Evolutionary conservation across 768 basidiomycete species (phyloP).

Genomic region (Suillus sp.): DNA sequence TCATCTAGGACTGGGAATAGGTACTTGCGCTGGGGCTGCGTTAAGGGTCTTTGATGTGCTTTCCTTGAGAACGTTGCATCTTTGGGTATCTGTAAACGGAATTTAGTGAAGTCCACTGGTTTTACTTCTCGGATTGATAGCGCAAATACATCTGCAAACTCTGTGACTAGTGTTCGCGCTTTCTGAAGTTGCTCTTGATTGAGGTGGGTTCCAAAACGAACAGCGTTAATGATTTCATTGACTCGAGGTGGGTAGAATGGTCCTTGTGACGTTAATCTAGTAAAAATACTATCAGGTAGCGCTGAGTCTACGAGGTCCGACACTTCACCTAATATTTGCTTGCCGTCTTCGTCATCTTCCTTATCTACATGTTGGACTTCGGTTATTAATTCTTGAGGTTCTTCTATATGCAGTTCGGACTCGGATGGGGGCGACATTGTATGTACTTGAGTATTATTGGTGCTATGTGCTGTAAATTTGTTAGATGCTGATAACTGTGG

Average conservation of each 20-base stretch:
- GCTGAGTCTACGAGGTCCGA: neutral
- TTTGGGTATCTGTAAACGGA: conserved; percentile 36
- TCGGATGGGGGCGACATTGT: no score
- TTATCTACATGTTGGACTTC: no score
- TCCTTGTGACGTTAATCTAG: conserved; percentile 15
- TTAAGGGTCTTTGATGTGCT: conserved; percentile 35
- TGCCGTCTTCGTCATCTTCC: no score
- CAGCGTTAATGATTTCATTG: conserved; percentile 17
- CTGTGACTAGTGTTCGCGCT: conserved; percentile 17
- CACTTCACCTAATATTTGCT: neutral
- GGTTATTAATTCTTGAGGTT: no score
- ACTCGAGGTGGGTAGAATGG: conserved; percentile 27
- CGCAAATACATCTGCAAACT: conserved; percentile 44
- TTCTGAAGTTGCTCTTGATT: no score
- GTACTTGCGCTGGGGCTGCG: conserved; percentile 34
- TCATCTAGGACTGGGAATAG: conserved; percentile 35
- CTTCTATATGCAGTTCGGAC: no score
- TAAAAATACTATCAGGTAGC: conserved; percentile 12
- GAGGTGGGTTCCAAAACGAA: conserved; percentile 25
- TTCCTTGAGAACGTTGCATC: conserved; percentile 34
- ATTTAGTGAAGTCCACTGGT: conserved; percentile 32
- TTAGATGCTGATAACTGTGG: no score
- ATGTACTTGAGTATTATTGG: no score
- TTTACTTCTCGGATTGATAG: conserved; percentile 41
- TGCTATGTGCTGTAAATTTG: no score